Percentiles rank a stretch among this genome's conserved stretches.
These are phyloP conservation scores for Aethionema arabicum DNA, from an alignment of 345 rosid genomes.

Conservation along the genomic window DNA sequence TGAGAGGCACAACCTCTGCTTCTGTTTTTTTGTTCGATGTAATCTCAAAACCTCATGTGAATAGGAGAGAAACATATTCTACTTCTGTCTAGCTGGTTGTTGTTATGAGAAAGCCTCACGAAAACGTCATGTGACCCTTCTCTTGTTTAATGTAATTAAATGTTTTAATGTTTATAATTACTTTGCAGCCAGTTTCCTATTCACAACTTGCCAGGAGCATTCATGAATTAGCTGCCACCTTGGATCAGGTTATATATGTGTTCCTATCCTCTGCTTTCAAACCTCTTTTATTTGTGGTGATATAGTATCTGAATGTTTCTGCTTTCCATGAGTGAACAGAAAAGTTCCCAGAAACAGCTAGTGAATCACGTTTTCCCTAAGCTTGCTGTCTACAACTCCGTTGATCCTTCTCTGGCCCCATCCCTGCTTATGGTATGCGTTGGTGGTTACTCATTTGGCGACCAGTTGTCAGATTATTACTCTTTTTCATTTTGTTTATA, in stretches of 20 bases:
- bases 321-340: slow-evolving; percentile 43
- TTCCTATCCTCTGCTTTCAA: slow-evolving; percentile 4
- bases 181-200: slow-evolving; percentile 88
- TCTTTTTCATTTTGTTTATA: not conserved
- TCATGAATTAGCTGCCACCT: slow-evolving; percentile 92
- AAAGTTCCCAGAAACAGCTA: slow-evolving; percentile 90
- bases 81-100: too few species aligned
- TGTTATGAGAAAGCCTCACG: too few species aligned
- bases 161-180: slow-evolving; percentile 9
- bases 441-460: not conserved
- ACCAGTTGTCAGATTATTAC: slow-evolving; percentile 5
- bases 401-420: slow-evolving; percentile 97
- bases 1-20: slow-evolving; percentile 5
- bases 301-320: slow-evolving; percentile 16
- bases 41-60: too few species aligned
- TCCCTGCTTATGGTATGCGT: slow-evolving; percentile 93
- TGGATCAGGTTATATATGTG: slow-evolving; percentile 70
- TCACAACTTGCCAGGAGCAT: slow-evolving; percentile 98
- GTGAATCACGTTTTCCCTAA: slow-evolving; percentile 93
- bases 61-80: too few species aligned
- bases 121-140: too few species aligned
- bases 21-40: not conserved
- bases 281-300: slow-evolving; percentile 5
- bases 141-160: slow-evolving; percentile 5
- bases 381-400: slow-evolving; percentile 96